Conservation (phyloP, 1,139 yeast genomes). For the Kurtzmaniella quercitrusa region DNA sequence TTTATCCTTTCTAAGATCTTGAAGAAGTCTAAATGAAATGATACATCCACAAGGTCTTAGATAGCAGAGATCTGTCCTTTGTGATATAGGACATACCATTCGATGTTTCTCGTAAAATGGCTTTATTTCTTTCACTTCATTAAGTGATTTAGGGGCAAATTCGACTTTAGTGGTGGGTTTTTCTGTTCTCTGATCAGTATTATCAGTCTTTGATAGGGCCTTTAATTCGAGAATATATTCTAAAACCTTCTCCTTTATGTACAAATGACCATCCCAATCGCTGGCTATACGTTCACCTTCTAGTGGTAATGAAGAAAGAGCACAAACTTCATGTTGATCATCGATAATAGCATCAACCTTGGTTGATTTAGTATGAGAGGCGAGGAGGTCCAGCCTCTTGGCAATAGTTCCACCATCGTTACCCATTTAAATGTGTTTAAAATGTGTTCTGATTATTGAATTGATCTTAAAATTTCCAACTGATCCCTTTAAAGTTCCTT, state of each 20-base stretch:
- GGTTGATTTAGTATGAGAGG: constrained; percentile 19
- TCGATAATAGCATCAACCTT: constrained; percentile 4
- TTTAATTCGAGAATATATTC: constrained; percentile 46
- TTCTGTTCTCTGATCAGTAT: neutral
- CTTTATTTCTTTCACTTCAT: constrained; percentile 28
- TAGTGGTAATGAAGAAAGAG: constrained; percentile 26
- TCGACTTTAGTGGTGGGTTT: neutral
- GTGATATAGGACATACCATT: constrained; percentile 53
- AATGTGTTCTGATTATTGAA: too few species aligned
- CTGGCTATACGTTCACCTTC: constrained; percentile 44
- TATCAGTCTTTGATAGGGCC: constrained; percentile 16
- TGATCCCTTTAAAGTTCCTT: too few species aligned
- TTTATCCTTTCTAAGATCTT: constrained; percentile 11
- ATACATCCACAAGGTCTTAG: constrained; percentile 43
- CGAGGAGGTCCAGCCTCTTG: constrained; percentile 38
- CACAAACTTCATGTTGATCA: constrained; percentile 17
- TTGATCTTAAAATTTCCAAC: too few species aligned
- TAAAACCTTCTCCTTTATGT: constrained; percentile 62
- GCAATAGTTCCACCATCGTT: constrained; percentile 53
- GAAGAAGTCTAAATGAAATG: constrained; percentile 21
- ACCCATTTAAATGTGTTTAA: constrained; percentile 33
- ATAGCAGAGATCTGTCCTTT: constrained; percentile 21
- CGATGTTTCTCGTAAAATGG: constrained; percentile 20
- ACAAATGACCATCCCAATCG: constrained; percentile 69
- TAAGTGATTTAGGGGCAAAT: constrained; percentile 13